Evolutionary conservation across 768 basidiomycete species (phyloP), one percentile per base, ranked within the genome.

Genomic region (Kwoniella pini): DNA sequence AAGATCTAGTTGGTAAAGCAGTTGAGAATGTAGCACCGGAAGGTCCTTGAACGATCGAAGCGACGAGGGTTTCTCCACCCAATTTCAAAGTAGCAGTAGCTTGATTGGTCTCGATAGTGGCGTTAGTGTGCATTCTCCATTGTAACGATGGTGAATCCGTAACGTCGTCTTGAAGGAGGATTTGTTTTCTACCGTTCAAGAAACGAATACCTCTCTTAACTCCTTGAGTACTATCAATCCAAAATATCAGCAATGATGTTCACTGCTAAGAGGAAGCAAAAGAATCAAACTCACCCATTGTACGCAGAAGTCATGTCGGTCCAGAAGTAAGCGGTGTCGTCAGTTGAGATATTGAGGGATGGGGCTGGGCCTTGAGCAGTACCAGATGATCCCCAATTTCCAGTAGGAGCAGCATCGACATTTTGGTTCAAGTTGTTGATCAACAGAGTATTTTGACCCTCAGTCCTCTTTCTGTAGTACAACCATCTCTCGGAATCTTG

Each of bases 91-190:
- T 90, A 0, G 92, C 95, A 0, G 86, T 84, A 30, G 87, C 86
- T 54, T 77, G 79, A 57, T 73, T 66, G 54, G 79, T 71, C 57
- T 76, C 69, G 62, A 84, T 71, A 3, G 91, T 91, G 11, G 95
- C 94, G 79, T 98, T 98, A 57, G 95, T 97, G 79, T 98, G 93
- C 83, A 90, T 89, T 46, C 91, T 86, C 95, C 95, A 96, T 62
- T 72, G 65, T 45, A 96, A 77, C 21, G 82, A 68, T 24, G 69
- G 65, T 26, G 69, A 57, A 2, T 86, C 80, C 17, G 79, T 82
- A 72, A 97, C 87, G 73, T 99, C 96, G 79, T 97, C 95, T 77
- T 95, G 95, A 45, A 99, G 76, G 15, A 99, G 85, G 13, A 97
- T 87, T 79, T 97, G 96, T 63, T 83, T 84, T 63, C 96, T 86